These are phyloP conservation scores for Neofusicoccum parvum DNA, from an alignment of 2,329 filamentous ascomycete species.

Conservation along the genomic window DNA sequence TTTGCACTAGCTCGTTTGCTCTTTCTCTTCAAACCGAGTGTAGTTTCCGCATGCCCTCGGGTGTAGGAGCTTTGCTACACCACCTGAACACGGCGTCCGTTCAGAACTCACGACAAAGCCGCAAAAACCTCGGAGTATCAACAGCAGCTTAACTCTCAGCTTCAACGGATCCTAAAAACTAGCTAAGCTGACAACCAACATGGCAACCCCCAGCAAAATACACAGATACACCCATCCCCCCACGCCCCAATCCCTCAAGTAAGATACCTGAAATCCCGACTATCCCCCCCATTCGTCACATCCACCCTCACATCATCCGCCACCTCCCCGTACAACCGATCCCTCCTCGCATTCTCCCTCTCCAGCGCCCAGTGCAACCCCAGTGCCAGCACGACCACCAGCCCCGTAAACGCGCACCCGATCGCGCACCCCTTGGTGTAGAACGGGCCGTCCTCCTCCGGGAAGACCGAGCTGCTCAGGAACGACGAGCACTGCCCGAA, in stretches of 20 bases:
- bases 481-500: slow-evolving; percentile 37
- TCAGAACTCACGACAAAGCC: too few relatives aligned
- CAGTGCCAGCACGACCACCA: slow-evolving; percentile 85
- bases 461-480: slow-evolving; percentile 31
- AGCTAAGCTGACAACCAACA: too few relatives aligned
- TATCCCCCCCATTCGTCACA: slow-evolving; percentile 3
- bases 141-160: too few relatives aligned
- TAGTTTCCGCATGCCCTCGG: too few relatives aligned
- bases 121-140: too few relatives aligned
- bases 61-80: too few relatives aligned
- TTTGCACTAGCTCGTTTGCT: too few relatives aligned
- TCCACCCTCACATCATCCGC: not conserved
- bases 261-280: slow-evolving; percentile 4
- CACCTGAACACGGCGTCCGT: too few relatives aligned
- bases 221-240: not conserved
- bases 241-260: not conserved
- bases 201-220: not conserved
- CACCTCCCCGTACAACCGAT: slow-evolving; percentile 1
- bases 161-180: too few relatives aligned
- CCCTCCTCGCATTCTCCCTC: not conserved
- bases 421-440: not conserved
- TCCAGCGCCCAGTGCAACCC: slow-evolving; percentile 61
- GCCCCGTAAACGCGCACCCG: slow-evolving; percentile 24
- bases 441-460: slow-evolving; percentile 24
- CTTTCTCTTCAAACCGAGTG: too few relatives aligned